These are phyloP conservation scores for Boletus fagicola DNA, from an alignment of 768 basidiomycete species.

Conservation along the genomic window DNA sequence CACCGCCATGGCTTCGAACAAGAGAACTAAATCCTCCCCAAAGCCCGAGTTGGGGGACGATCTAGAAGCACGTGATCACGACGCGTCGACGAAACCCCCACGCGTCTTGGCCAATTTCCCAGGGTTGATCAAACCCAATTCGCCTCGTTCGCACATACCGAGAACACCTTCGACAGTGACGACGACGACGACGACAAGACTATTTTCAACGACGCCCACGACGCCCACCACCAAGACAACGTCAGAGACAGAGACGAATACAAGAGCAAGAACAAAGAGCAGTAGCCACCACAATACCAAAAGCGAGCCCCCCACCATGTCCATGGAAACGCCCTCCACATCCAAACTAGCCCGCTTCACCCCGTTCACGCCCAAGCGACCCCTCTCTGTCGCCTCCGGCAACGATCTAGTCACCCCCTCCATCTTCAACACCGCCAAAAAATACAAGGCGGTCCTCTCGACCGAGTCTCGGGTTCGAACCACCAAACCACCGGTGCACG, in stretches of 20 bases:
- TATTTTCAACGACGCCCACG: not conserved
- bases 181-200: constrained; percentile 1
- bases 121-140: constrained; percentile 28
- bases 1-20: constrained; percentile 9
- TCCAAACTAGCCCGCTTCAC: constrained; percentile 40
- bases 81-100: constrained; percentile 22
- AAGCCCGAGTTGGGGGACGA: not conserved
- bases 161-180: constrained; percentile 1
- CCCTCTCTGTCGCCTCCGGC: constrained; percentile 38
- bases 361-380: constrained; percentile 58
- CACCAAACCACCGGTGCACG: constrained; percentile 29
- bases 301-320: not conserved
- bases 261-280: not conserved
- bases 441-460: constrained; percentile 66
- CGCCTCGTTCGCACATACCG: not conserved
- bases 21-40: not conserved
- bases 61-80: constrained; percentile 25
- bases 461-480: constrained; percentile 36
- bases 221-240: not conserved
- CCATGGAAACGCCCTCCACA: constrained; percentile 27
- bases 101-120: constrained; percentile 30
- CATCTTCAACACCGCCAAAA: constrained; percentile 50
- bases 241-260: not conserved
- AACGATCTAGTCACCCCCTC: constrained; percentile 37
- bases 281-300: not conserved